These are phyloP conservation scores for Paecilomyces sp. DNA, from an alignment of 2,329 filamentous ascomycete genomes.

Conservation along the genomic window DNA sequence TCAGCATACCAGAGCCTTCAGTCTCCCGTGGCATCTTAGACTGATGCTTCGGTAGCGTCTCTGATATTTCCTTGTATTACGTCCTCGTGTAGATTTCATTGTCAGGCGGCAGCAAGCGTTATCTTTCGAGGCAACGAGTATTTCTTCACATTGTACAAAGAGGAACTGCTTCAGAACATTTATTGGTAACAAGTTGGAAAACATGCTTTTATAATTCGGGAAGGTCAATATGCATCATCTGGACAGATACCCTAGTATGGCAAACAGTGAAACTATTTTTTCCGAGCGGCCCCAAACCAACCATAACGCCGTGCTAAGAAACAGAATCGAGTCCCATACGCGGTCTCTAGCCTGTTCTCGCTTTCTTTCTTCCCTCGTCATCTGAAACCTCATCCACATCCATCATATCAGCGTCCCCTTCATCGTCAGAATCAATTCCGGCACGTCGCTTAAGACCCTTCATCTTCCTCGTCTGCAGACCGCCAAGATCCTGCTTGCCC, in stretches of 20 bases:
- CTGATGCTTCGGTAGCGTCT: not conserved
- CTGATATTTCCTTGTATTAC: not conserved
- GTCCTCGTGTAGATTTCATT: not conserved
- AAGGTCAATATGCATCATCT: not conserved
- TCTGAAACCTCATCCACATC: slow-evolving; percentile 35
- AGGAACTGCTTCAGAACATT: not conserved
- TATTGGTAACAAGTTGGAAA: not conserved
- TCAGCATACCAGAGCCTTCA: not conserved
- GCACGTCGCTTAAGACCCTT: slow-evolving; percentile 89
- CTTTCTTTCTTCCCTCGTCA: slow-evolving; percentile 27
- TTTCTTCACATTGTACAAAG: not conserved
- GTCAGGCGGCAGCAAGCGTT: not conserved
- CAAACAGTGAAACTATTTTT: not conserved
- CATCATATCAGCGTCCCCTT: slow-evolving; percentile 44
- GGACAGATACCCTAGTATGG: not conserved
- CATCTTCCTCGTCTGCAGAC: slow-evolving; percentile 96
- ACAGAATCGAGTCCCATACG: slow-evolving; percentile 16
- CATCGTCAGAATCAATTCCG: slow-evolving; percentile 51
- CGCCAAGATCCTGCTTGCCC: slow-evolving; percentile 78
- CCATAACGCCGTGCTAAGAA: slow-evolving; percentile 12
- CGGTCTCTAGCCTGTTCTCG: slow-evolving; percentile 20
- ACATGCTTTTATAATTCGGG: not conserved
- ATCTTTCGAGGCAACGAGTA: not conserved
- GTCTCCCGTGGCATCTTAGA: not conserved
- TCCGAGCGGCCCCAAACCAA: not conserved